Evolutionary conservation across 1,284 basidiomycete species (phyloP), one percentile per base, ranked within the genome.

Genomic region (Cryptococcus sp.): DNA sequence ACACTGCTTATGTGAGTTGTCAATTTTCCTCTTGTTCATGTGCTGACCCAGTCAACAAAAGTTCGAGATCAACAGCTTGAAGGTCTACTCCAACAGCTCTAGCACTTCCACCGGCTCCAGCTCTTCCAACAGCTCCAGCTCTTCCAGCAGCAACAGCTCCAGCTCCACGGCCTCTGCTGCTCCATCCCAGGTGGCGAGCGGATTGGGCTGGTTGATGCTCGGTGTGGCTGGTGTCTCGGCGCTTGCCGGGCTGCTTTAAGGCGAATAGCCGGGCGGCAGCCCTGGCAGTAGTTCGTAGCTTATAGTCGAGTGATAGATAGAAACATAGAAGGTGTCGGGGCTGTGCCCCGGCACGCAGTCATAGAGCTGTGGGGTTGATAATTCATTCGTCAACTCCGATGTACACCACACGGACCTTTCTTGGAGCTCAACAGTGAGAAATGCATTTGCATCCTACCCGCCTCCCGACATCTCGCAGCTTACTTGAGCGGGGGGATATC

Each of bases 11-110:
- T 73, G 63, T 67, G 52, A 60, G 65, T 64, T 1, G 7, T 33
- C 8, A 15, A 16, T 21, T 16, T 36, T 35, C 23, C 3, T 24
- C 47, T 28, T n/a, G 36, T 18, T 9, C 1, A 9, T 18, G 5
- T 36, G 23, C 44, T 59, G 39, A 37, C 16, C 15, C 5, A 16
- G 16, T 11, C 11, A 21, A 18, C 18, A 20, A 9, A 28, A 85
- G 77, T 90, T 88, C 66, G 87, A 89, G 68, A 81, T 89, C 57
- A 79, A 81, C 59, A 80, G 80, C 61, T 70, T 83, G 35, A 80
- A 81, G 56, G 79, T 75, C 20, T 77, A 65, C 57, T 66, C 68
- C 23, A 66, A 60, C 46, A 39, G 39, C 3, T 52, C 56, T 1
- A 35, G 38, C n/a, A 44, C 46, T 18, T 46, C 55, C 33, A 45